Evolutionary conservation across 2,329 filamentous ascomycete species (phyloP).

Genomic region (Fusarium acutatum): DNA sequence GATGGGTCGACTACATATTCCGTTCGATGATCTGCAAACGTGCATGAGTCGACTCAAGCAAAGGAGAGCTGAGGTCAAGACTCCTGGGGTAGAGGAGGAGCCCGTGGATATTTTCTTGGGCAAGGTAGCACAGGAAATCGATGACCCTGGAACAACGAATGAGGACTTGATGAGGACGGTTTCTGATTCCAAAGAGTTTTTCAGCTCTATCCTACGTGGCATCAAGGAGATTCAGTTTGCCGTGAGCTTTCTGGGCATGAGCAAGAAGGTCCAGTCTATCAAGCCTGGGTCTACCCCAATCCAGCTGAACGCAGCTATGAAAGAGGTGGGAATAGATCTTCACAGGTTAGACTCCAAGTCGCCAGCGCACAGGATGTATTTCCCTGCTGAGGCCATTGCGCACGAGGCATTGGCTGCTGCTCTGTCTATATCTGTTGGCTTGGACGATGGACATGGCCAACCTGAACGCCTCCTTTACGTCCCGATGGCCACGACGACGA

Average conservation of each 20-base stretch:
- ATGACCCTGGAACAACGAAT: constrained; percentile 70
- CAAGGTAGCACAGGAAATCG: constrained; percentile 78
- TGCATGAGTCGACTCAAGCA: constrained; percentile 67
- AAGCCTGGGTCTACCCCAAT: constrained; percentile 75
- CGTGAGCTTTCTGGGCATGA: constrained; percentile 87
- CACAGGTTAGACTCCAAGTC: constrained; percentile 91
- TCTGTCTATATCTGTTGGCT: constrained; percentile 88
- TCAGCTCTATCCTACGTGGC: constrained; percentile 87
- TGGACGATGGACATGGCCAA: constrained; percentile 88
- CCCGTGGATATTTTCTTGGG: constrained; percentile 71
- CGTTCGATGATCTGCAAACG: constrained; percentile 82
- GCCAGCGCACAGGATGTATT: constrained; percentile 98
- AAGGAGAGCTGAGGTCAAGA: constrained; percentile 49
- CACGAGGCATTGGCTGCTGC: constrained; percentile 94
- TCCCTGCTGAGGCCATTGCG: constrained; percentile 88
- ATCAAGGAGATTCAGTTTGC: constrained; percentile 98
- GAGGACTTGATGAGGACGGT: constrained; percentile 82
- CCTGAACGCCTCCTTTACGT: constrained; percentile 90
- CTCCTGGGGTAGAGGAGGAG: constrained; percentile 54
- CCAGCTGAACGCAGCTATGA: constrained; percentile 89
- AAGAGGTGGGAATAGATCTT: constrained; percentile 93
- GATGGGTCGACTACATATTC: constrained; percentile 87
- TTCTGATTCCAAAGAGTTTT: constrained; percentile 91
- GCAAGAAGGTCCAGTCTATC: constrained; percentile 77
- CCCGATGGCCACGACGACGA: constrained; percentile 95